Evolutionary conservation across 179 eudicot species (phyloP).

Genomic region (Spergularia azorica): DNA sequence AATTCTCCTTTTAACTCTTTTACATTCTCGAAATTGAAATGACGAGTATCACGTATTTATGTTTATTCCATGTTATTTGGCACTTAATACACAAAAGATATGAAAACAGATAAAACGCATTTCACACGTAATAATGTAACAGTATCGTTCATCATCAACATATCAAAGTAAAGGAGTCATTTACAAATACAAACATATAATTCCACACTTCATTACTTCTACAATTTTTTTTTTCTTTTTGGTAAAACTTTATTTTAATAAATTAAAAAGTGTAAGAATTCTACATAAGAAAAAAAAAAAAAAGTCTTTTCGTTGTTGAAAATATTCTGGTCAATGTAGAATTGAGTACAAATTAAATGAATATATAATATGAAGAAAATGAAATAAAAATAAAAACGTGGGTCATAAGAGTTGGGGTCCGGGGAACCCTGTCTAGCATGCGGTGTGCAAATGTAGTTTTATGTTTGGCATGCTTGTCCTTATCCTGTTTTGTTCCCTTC

Average conservation of each 20-base stretch:
- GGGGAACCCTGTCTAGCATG: conserved; percentile 34
- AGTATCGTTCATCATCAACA: too few species aligned
- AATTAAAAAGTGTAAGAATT: neutral
- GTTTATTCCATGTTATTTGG: too few species aligned
- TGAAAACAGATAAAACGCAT: too few species aligned
- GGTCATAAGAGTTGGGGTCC: conserved; percentile 22
- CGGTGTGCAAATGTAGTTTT: conserved; percentile 32
- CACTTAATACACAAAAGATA: too few species aligned
- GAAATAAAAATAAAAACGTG: neutral
- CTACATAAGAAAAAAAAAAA: neutral
- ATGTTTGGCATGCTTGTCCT: conserved; percentile 43
- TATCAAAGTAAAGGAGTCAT: too few species aligned
- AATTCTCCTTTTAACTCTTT: too few species aligned
- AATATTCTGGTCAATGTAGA: neutral
- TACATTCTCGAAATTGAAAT: too few species aligned
- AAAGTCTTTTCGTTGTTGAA: neutral
- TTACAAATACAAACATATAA: too few species aligned
- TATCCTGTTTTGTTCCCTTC: conserved; percentile 3
- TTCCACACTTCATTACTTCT: neutral
- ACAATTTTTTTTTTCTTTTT: neutral
- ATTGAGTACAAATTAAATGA: neutral
- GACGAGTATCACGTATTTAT: too few species aligned
- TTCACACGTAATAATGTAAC: too few species aligned
- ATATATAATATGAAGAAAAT: neutral
- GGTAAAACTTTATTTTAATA: too few species aligned